A percentile compares a stretch with the other conserved stretches of the same genome.
Conservation (phyloP, 257 asterid species). For the Gentiana dahurica region DNA sequence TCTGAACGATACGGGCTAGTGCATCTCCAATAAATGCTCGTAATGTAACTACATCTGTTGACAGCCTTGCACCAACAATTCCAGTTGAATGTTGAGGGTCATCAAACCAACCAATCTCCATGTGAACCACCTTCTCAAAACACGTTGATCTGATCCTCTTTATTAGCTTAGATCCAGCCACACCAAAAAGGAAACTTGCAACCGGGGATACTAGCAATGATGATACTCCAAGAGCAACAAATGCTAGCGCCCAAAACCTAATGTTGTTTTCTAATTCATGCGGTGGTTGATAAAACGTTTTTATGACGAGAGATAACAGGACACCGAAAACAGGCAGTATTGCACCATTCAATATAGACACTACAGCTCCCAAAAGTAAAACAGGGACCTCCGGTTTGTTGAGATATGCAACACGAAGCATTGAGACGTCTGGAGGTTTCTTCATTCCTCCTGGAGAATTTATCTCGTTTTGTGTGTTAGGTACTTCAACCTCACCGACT, state of each 20-base stretch:
- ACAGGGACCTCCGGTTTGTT: conserved; percentile 55
- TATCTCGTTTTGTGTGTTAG: conserved; percentile 4
- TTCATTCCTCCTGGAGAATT: conserved; percentile 14
- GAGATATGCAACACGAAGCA: conserved; percentile 44
- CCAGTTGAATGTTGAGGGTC: conserved; percentile 57
- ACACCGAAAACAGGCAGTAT: conserved; percentile 48
- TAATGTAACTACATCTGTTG: conserved; percentile 72
- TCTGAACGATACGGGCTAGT: conserved; percentile 74
- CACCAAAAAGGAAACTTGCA: conserved; percentile 42
- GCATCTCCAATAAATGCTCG: conserved; percentile 90
- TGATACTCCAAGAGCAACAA: conserved; percentile 53
- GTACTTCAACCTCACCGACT: conserved; percentile 9
- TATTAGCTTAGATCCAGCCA: conserved; percentile 53
- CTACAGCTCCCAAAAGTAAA: conserved; percentile 31
- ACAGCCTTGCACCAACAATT: conserved; percentile 71
- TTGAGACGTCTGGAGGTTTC: conserved; percentile 28
- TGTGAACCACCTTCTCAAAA: conserved; percentile 47
- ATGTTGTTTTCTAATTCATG: conserved; percentile 42
- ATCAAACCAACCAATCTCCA: conserved; percentile 68
- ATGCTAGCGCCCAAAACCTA: conserved; percentile 71
- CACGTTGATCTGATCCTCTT: conserved; percentile 45
- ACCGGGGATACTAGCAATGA: conserved; percentile 62
- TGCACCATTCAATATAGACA: conserved; percentile 46
- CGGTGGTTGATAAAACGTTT: conserved; percentile 37
- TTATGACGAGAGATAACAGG: conserved; percentile 38